phyloP scores from a whole-genome alignment of 2,329 filamentous ascomycete genomes.

The Claviceps maximensis region DNA sequence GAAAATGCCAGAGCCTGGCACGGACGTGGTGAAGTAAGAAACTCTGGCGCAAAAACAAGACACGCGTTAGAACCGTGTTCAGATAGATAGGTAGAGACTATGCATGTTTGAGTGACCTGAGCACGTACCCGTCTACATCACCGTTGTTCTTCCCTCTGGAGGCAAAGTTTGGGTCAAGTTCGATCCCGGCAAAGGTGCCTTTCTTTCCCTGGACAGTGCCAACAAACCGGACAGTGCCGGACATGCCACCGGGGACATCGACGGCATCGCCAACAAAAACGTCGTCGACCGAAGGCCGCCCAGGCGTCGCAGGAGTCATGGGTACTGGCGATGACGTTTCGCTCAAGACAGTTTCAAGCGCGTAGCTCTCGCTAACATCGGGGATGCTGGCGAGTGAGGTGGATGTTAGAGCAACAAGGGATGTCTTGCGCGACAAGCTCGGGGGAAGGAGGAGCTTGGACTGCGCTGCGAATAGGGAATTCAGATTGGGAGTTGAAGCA shows the following conservation, averaged over 20 bases:
- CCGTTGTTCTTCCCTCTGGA: conserved; percentile 85
- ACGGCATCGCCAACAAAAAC: conserved; percentile 70
- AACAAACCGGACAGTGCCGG: conserved; percentile 78
- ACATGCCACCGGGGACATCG: conserved; percentile 88
- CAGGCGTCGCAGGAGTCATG: conserved; percentile 42
- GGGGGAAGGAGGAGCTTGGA: conserved; percentile 29
- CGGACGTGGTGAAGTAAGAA: conserved; percentile 68
- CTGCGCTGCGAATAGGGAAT: conserved; percentile 35
- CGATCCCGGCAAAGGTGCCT: conserved; percentile 83
- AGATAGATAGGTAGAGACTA: background rate
- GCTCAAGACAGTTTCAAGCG: conserved; percentile 38
- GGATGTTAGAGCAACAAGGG: conserved; percentile 54
- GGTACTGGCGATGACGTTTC: conserved; percentile 17
- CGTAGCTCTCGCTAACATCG: conserved; percentile 53
- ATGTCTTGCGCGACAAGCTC: conserved; percentile 54
- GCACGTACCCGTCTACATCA: conserved; percentile 77
- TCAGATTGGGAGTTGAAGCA: conserved; percentile 46
- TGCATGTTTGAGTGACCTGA: background rate
- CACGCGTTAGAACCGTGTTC: background rate
- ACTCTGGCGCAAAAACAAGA: conserved; percentile 27
- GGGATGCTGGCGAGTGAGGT: conserved; percentile 51
- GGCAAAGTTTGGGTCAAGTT: conserved; percentile 71
- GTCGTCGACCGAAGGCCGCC: conserved; percentile 33
- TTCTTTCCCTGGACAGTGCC: conserved; percentile 80
- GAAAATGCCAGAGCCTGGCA: conserved; percentile 82